Conservation (phyloP, 176 grass and related monocot species). For the Rhynchospora breviuscula region DNA sequence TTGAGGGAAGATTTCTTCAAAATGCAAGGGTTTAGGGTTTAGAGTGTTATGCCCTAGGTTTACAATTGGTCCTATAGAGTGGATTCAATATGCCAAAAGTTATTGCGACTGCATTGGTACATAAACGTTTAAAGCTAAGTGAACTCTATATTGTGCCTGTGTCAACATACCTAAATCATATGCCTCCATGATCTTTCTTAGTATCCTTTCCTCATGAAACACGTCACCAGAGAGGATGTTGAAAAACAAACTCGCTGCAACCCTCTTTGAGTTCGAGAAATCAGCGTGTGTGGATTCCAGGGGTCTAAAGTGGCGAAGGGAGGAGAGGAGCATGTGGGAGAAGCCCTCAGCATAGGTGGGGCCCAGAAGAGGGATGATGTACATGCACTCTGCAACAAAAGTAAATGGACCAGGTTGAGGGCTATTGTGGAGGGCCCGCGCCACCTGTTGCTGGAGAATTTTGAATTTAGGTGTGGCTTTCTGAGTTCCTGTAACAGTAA, state of each 20-base stretch:
- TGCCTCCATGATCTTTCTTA: conserved; percentile 74
- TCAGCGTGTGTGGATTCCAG: conserved; percentile 42
- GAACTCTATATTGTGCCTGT: not conserved
- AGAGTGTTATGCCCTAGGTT: not conserved
- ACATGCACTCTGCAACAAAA: conserved; percentile 82
- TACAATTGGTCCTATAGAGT: not conserved
- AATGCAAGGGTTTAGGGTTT: not conserved
- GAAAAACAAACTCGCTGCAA: conserved; percentile 52
- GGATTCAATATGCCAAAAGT: not conserved
- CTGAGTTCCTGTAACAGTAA: conserved; percentile 46
- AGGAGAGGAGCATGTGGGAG: conserved; percentile 82
- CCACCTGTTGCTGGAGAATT: conserved; percentile 64
- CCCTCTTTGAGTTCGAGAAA: conserved; percentile 67
- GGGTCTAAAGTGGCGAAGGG: conserved; percentile 58
- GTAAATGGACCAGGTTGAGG: conserved; percentile 92
- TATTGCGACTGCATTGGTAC: not conserved
- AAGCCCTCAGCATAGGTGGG: conserved; percentile 69
- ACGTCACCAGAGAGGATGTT: conserved; percentile 61
- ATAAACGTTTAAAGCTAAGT: not conserved
- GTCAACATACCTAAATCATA: conserved; percentile 49
- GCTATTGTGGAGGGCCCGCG: conserved; percentile 52
- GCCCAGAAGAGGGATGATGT: conserved; percentile 72
- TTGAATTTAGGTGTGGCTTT: conserved; percentile 87
- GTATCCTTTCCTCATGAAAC: conserved; percentile 66
- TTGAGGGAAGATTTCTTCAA: not conserved